Evolutionary conservation across 1,284 basidiomycete genomes (phyloP), one percentile per base, ranked within the genome.

Genomic region (Anthracocystis walkeri): DNA sequence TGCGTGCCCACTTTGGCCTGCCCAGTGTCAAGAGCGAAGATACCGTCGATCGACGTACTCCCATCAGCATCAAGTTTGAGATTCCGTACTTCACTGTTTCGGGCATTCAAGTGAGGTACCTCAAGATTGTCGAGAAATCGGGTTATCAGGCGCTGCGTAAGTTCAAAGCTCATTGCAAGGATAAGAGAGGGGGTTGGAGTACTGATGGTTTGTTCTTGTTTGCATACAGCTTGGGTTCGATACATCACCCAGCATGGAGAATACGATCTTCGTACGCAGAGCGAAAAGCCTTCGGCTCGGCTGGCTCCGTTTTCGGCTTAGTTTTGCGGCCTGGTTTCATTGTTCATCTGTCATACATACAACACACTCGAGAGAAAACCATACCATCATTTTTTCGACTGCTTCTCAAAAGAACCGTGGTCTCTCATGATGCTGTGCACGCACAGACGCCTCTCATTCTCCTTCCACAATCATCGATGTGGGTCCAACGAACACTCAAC

Each of bases 61-160:
- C 97, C 0, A 97, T 99, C 80, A 94, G 92, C 1, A 93, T 98
- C 86, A 95, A 94, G 86, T 99, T 95, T 78, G 96, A 99, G 87
- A 97, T 99, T 48, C 95, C 96, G 2, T 97, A 97, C 87, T 97
- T 97, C 85, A 97, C 95, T 0, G 86, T 87, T 1, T 97, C 94
- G 0, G 96, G 97, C 10, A 97, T 98, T 68, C 94, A 97, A 86
- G 96, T 98, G 18, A 90, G 95, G 58, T 98, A 97, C 85, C 88
- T 94, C 76, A 99, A 99, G 87, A 95, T 99, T 59, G 95, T 98
- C 1, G 97, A 99, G 86, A 98, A 99, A 89, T 95, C 93, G 64
- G 96, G 95, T 20, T 85, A 85, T 61, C 93, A 97, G 86, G 94
- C 94, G 0, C 86, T 95, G 65, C 94, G 84, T 87, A 64, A 63